Base-by-base conservation (phyloP, 257 asterid species). In the Nicotiana tomentosiformis region DNA sequence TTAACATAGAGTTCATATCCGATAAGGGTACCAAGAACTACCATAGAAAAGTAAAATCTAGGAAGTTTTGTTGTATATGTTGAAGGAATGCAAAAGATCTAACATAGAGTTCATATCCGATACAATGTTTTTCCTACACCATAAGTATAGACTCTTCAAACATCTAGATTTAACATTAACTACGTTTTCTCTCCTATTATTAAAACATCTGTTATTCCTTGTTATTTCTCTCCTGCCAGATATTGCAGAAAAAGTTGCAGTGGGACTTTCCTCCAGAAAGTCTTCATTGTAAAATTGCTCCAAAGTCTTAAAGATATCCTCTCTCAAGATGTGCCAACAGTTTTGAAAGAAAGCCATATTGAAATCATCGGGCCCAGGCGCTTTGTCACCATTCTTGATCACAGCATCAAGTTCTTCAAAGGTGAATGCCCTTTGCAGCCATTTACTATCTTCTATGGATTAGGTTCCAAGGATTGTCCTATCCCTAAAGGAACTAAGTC, bases 401-500 rank as follows among this genome's bases (percentile, higher is more conserved):
- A 51, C 57, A 12, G 49, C 49, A 43, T 43, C 49, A 43, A 7
- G 49, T 43, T 43, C 49, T 2, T 43, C 49, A 10, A 43, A 43
- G 11, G 49, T 7, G 49, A 39, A 1, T 43, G 49, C 49, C 49
- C 49, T 43, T 43, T 43, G 49, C 49, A 43, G 49, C 10, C 49
- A 8, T 43, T 43, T 43, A 43, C 49, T 43, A 43, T 43, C 49
- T 43, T 43, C 49, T 7, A 43, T 43, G 49, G 49, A 43, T 43
- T 8, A 43, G 49, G 49, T 43, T 43, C 49, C 49, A 43, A 43
- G 10, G 49, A 43, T 43, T 2, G 10, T 43, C 11, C 49, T 83
- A 96, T 88, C 91, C 98, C 92, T 43, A 7, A 43, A 43, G 49
- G 49, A 43, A 39, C 46, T 39, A 51, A 20, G 20, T 72, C 78